phyloP scores from a whole-genome alignment of 495 filamentous ascomycete genomes.

The Penicillium lagena region DNA sequence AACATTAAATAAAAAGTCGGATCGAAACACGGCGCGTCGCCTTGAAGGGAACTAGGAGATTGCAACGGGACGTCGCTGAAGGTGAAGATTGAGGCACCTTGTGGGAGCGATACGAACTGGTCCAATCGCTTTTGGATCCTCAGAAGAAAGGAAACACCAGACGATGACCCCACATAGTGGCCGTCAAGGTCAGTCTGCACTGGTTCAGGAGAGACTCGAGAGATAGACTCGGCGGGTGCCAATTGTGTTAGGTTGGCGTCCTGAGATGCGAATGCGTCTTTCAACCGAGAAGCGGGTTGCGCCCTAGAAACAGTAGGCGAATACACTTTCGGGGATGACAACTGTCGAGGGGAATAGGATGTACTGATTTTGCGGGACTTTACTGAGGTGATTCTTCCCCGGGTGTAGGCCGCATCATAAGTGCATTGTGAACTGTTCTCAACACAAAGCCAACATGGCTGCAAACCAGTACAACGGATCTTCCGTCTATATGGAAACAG shows the following conservation, averaged over 20 bases:
- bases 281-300: too few species aligned
- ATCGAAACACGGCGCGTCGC: slow-evolving; percentile 4
- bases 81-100: slow-evolving; percentile 7
- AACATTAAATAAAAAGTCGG: slow-evolving; percentile 7
- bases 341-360: too few species aligned
- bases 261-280: too few species aligned
- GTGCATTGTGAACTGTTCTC: slow-evolving; percentile 8
- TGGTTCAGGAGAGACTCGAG: slow-evolving; percentile 13
- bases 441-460: slow-evolving; percentile 19
- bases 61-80: slow-evolving; percentile 16
- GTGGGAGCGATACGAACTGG: slow-evolving; percentile 1
- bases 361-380: neutral
- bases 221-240: neutral
- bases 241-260: too few species aligned
- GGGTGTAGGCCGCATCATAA: slow-evolving; percentile 13
- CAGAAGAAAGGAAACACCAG: slow-evolving; percentile 21
- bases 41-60: too few species aligned
- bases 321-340: too few species aligned
- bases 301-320: too few species aligned
- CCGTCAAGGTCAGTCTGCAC: slow-evolving; percentile 16
- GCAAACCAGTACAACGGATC: slow-evolving; percentile 16
- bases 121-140: slow-evolving; percentile 15
- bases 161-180: slow-evolving; percentile 21
- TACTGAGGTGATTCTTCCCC: slow-evolving; percentile 1
- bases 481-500: slow-evolving; percentile 11